These are phyloP conservation scores for Laburnicola sp. DNA, from an alignment of 2,329 filamentous ascomycete species.

Conservation along the genomic window DNA sequence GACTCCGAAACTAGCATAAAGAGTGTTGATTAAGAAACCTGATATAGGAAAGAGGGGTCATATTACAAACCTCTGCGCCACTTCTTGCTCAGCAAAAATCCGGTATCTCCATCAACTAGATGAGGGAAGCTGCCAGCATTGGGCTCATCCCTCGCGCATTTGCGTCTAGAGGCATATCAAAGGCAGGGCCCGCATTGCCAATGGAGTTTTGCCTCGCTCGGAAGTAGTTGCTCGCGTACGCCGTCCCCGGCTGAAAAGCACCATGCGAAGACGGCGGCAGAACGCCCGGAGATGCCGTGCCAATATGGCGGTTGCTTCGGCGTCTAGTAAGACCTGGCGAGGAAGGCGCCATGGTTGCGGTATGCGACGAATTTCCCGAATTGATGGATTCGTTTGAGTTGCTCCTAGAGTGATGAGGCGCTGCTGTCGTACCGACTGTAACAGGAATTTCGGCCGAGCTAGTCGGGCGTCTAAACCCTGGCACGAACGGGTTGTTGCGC, in stretches of 20 bases:
- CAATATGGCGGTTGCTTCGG: constrained; percentile 42
- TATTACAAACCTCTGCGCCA: not conserved
- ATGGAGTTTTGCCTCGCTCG: constrained; percentile 34
- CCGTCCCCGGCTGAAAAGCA: constrained; percentile 25
- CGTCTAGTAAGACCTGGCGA: constrained; percentile 38
- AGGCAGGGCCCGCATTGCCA: constrained; percentile 19
- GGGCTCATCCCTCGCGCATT: constrained; percentile 33
- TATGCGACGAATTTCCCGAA: constrained; percentile 36
- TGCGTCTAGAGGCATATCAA: constrained; percentile 32
- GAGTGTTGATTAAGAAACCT: not conserved
- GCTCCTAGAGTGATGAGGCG: constrained; percentile 31
- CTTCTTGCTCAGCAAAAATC: not conserved
- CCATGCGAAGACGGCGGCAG: constrained; percentile 26
- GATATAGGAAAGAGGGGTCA: not conserved
- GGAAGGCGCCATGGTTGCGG: constrained; percentile 27
- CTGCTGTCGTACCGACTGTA: constrained; percentile 10
- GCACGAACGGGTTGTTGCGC: constrained; percentile 43
- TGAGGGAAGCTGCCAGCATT: constrained; percentile 40
- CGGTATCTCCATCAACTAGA: constrained; percentile 15
- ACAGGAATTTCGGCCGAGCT: constrained; percentile 22
- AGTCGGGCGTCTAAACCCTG: constrained; percentile 34
- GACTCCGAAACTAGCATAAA: not conserved
- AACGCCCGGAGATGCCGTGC: constrained; percentile 26
- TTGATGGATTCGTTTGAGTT: constrained; percentile 40
- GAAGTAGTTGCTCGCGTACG: constrained; percentile 36